A percentile compares a stretch with the other conserved stretches of the same genome.
These are phyloP conservation scores for Podaxis mareebaensis DNA, from an alignment of 768 basidiomycete species.

Conservation along the genomic window DNA sequence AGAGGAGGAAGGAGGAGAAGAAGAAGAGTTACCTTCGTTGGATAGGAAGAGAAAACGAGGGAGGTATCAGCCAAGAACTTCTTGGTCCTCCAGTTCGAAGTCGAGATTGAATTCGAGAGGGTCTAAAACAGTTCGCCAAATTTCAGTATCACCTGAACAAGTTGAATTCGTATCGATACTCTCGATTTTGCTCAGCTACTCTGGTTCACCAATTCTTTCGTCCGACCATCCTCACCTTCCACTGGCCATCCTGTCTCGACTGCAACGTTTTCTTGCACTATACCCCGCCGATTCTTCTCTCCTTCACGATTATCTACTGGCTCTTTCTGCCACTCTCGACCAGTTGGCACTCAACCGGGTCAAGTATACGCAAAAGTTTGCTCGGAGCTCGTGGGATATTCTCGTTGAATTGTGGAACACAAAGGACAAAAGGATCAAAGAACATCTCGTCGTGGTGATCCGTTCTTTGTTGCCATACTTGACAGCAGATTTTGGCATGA, in stretches of 20 bases:
- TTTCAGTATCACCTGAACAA: constrained; percentile 54
- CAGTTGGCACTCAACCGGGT: constrained; percentile 80
- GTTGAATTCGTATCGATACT: constrained; percentile 72
- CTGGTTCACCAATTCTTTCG: constrained; percentile 57
- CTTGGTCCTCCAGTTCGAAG: constrained; percentile 19
- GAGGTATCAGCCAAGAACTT: constrained; percentile 22
- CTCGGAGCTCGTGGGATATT: constrained; percentile 58
- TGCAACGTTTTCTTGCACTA: constrained; percentile 56
- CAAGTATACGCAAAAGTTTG: constrained; percentile 58
- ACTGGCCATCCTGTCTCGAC: constrained; percentile 51
- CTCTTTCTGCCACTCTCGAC: constrained; percentile 67
- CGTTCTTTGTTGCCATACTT: constrained; percentile 74
- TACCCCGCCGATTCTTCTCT: constrained; percentile 78
- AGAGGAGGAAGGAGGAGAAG: constrained; percentile 31
- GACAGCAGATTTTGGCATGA: constrained; percentile 32
- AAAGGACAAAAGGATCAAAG: constrained; percentile 76
- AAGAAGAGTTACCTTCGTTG: constrained; percentile 21
- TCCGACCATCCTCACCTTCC: constrained; percentile 36
- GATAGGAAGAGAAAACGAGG: constrained; percentile 41
- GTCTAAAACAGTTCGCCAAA: constrained; percentile 21
- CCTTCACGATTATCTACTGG: constrained; percentile 71
- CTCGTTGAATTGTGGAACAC: constrained; percentile 77
- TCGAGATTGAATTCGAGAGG: constrained; percentile 23
- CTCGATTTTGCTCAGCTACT: constrained; percentile 56
- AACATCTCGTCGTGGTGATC: constrained; percentile 75